Conservation (phyloP, 2,329 filamentous ascomycete species). For the Aureobasidium uvarum region DNA sequence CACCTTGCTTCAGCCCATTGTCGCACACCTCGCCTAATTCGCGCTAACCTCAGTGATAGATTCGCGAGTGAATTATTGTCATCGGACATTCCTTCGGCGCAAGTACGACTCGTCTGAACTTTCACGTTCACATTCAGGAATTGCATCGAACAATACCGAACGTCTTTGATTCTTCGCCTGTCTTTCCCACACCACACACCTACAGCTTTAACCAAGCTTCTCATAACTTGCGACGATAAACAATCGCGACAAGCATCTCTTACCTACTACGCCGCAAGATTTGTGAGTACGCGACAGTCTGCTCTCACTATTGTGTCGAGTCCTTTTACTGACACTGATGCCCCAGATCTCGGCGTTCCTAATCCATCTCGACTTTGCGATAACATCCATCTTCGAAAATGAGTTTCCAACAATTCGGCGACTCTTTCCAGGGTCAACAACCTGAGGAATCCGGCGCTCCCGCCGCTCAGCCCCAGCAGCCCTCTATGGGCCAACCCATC, state of each 20-base stretch:
- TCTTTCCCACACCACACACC: constrained; percentile 20
- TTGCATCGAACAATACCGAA: constrained; percentile 21
- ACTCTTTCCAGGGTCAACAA: constrained; percentile 62
- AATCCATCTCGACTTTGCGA: constrained; percentile 15
- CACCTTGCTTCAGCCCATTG: constrained; percentile 11
- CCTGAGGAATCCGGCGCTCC: constrained; percentile 53
- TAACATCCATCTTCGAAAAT: constrained; percentile 45
- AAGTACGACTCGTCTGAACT: constrained; percentile 24
- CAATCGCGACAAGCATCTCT: constrained; percentile 28
- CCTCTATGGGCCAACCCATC: constrained; percentile 57
- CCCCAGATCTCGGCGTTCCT: constrained; percentile 16
- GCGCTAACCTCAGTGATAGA: constrained; percentile 25
- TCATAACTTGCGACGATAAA: constrained; percentile 17
- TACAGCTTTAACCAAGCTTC: constrained; percentile 13
- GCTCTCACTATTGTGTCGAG: neutral
- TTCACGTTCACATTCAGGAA: constrained; percentile 19
- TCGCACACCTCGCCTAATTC: constrained; percentile 7
- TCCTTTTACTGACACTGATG: neutral
- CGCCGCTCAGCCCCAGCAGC: constrained; percentile 51
- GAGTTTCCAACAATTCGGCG: constrained; percentile 64
- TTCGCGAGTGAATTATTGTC: constrained; percentile 29
- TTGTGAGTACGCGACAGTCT: constrained; percentile 14
- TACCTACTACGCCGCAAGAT: constrained; percentile 10
- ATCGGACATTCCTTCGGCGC: constrained; percentile 29
- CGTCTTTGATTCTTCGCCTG: constrained; percentile 27